Evolutionary conservation across 192 early-diverging fungal species (phyloP).

Genomic region (Cetraspora pellucida): DNA sequence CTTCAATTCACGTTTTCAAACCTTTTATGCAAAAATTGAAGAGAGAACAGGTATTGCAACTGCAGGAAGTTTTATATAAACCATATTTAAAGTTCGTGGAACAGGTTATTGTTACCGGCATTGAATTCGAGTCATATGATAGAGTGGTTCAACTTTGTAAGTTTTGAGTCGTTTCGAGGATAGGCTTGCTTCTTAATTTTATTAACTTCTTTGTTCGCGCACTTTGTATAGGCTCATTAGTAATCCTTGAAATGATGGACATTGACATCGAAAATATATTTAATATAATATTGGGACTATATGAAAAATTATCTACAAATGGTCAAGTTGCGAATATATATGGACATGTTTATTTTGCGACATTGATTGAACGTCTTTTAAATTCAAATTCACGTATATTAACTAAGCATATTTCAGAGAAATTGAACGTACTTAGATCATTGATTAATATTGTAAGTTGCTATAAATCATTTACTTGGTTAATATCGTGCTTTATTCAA

Average conservation of each 20-base stretch:
- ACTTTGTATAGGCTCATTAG: conserved; percentile 19
- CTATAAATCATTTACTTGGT: background rate
- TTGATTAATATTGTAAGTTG: conserved; percentile 12
- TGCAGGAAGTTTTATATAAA: conserved; percentile 25
- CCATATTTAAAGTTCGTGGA: conserved; percentile 16
- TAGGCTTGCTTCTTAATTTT: background rate
- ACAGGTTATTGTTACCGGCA: background rate
- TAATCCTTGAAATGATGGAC: conserved; percentile 26
- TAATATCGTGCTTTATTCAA: background rate
- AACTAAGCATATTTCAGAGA: background rate
- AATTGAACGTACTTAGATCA: conserved; percentile 24
- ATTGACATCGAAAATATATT: background rate
- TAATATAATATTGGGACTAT: conserved; percentile 11
- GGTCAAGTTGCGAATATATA: background rate
- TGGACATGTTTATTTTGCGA: background rate
- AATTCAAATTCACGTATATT: conserved; percentile 27
- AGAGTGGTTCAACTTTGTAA: conserved; percentile 30
- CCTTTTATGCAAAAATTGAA: conserved; percentile 19
- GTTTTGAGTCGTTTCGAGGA: background rate
- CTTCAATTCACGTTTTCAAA: conserved; percentile 28
- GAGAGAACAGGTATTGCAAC: background rate
- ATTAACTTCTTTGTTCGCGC: background rate
- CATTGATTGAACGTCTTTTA: conserved; percentile 22
- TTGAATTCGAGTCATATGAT: conserved; percentile 23
- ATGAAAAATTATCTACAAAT: conserved; percentile 16